Percentiles rank a stretch among this genome's conserved stretches.
Evolutionary conservation across 2,329 filamentous ascomycete genomes (phyloP).

Genomic region (Neophaeococcomyces aloes): DNA sequence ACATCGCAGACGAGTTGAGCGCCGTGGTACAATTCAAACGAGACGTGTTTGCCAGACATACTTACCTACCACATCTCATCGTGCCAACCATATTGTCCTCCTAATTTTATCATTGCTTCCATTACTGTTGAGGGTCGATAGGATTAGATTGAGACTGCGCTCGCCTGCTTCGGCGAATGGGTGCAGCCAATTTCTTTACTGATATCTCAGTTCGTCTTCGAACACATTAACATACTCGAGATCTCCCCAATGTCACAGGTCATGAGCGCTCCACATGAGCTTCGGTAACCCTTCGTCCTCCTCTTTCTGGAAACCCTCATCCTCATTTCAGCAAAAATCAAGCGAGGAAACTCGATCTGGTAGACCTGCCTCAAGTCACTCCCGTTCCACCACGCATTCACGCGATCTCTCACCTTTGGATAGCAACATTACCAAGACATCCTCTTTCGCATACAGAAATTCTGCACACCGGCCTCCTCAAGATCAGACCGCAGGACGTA

Average conservation of each 20-base stretch:
- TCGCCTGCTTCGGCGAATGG: neutral
- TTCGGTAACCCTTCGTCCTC: constrained; percentile 20
- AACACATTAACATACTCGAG: neutral
- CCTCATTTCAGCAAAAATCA: constrained; percentile 11
- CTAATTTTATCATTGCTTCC: no score
- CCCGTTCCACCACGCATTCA: constrained; percentile 39
- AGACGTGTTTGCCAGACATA: no score
- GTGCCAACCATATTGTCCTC: no score
- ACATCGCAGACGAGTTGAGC: no score
- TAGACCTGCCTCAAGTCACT: neutral
- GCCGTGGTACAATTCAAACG: no score
- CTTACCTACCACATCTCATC: no score
- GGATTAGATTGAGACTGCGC: constrained; percentile 1
- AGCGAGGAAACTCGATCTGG: neutral
- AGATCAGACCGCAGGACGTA: constrained; percentile 24
- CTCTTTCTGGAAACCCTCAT: constrained; percentile 16
- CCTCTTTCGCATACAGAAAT: constrained; percentile 49
- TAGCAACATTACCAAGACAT: constrained; percentile 41
- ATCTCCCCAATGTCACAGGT: constrained; percentile 11
- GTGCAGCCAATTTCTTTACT: constrained; percentile 3
- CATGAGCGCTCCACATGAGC: constrained; percentile 23
- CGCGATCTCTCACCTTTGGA: constrained; percentile 39
- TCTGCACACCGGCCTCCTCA: constrained; percentile 42
- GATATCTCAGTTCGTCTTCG: neutral
- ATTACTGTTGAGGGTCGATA: no score